phyloP scores from a whole-genome alignment of 768 basidiomycete species.

The Psilocybe cubensis region DNA sequence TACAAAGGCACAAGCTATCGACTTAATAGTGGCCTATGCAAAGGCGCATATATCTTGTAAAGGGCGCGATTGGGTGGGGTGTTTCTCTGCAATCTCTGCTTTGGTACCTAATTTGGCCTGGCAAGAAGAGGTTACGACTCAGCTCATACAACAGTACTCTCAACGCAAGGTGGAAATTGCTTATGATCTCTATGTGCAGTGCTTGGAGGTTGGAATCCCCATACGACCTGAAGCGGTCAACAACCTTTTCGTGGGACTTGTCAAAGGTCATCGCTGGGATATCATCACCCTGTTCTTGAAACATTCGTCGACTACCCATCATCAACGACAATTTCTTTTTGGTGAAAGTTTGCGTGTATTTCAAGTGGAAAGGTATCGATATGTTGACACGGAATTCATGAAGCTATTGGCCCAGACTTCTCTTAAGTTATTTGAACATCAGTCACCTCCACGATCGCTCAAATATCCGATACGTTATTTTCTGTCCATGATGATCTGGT shows the following conservation, averaged over 20 bases:
- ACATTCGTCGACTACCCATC: conserved; percentile 28
- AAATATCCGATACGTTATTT: conserved; percentile 54
- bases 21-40: conserved; percentile 40
- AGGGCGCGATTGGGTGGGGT: conserved; percentile 27
- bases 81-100: conserved; percentile 32
- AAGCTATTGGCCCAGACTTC: conserved; percentile 38
- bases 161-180: conserved; percentile 9
- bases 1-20: conserved; percentile 29
- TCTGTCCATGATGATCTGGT: conserved; percentile 40
- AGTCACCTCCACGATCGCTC: conserved; percentile 29
- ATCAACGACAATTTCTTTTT: conserved; percentile 40
- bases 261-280: conserved; percentile 28
- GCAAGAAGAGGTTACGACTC: conserved; percentile 31
- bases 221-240: conserved; percentile 27
- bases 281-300: conserved; percentile 38
- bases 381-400: conserved; percentile 32
- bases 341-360: conserved; percentile 40
- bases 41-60: conserved; percentile 30
- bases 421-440: conserved; percentile 35
- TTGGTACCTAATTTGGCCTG: conserved; percentile 25
- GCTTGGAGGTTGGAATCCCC: conserved; percentile 21
- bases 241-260: conserved; percentile 36
- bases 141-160: conserved; percentile 15
- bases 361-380: conserved; percentile 33
- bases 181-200: conserved; percentile 30